Base-by-base conservation (phyloP, 192 early-diverging fungal genomes). In the Linnemannia elongata region DNA sequence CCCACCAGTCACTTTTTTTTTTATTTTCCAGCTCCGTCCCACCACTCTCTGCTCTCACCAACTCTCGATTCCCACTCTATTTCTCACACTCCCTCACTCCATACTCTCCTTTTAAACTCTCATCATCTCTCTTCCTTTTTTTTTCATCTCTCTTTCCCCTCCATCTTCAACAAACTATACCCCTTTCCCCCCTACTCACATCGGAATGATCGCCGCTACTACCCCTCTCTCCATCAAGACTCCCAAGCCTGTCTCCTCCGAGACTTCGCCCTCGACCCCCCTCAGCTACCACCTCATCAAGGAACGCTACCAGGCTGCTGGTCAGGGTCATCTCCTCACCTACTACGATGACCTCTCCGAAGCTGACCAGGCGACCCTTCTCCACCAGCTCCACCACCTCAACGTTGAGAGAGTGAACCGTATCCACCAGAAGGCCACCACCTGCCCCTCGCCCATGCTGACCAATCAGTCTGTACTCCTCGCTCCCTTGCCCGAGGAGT, bases 301-400 rank as follows among this genome's bases (percentile, higher is more conserved):
- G 82, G 90, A 91, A 36, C 88, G 89, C 68, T 98, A 93, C 88
- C 86, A 89, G 30, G 92, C 79, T 9, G 95, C 95, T 69, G 94
- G 93, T 6, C 98, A 99, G 91, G 95, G 89, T 44, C 98, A 99
- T 81, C 93, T 99, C 44, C 95, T 99, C 87, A 91, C 90, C 52
- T 96, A 93, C 91, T 97, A 93, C 78, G 93, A 96, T 57, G 87
- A 91, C 41, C 94, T 99, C 27, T 72, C 87, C 39, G 75, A 91
- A 45, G 89, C 87, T 36, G 91, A 95, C 54, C 91, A 96, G 33
- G 84, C 83, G 2, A 74, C 44, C 22, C 88, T 99, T 22, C 88
- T 95, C 77, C 74, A 86, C 42, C 95, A 97, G 90, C 92, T 98
- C 42, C 69, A 82, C 33, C 72, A 75, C 41, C 92, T 99, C 41